Percentiles rank a stretch among this genome's conserved stretches.
These are phyloP conservation scores for Fragaria nilgerrensis DNA, from an alignment of 306 rosid genomes.

Conservation along the genomic window DNA sequence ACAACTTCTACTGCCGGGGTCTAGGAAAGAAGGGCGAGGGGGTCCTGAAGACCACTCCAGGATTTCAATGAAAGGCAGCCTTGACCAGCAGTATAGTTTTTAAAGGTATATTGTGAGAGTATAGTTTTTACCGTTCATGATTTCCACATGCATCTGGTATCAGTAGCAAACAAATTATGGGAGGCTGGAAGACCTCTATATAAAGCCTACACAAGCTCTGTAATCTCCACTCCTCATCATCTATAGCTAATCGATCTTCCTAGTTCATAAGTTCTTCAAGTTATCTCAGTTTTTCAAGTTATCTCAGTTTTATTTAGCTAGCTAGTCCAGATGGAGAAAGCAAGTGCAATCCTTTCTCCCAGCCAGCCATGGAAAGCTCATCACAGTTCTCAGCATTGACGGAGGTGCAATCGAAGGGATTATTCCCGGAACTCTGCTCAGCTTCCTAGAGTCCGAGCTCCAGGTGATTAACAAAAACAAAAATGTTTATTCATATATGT, in stretches of 20 bases:
- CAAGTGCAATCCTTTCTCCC: background rate
- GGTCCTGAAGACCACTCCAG: no score
- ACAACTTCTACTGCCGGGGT: no score
- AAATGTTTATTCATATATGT: background rate
- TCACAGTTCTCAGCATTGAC: constrained; percentile 25
- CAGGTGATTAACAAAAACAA: constrained; percentile 6
- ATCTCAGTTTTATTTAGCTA: background rate
- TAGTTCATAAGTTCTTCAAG: background rate
- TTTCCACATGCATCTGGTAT: background rate
- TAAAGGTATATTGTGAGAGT: background rate
- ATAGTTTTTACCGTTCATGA: background rate
- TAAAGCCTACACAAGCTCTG: background rate
- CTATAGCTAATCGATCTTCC: background rate
- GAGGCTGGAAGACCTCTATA: background rate
- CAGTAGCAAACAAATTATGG: background rate
- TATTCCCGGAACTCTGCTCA: constrained; percentile 22
- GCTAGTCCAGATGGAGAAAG: background rate
- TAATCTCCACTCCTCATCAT: background rate
- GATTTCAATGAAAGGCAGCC: no score
- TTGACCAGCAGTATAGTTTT: no score
- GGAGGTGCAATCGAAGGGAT: constrained; percentile 32
- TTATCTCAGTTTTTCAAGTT: no score
- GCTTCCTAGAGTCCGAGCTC: constrained; percentile 23
- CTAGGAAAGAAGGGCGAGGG: no score
- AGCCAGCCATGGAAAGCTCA: background rate